phyloP scores from a whole-genome alignment of 352 stramenopile species.

The Globisporangium orthogonon region DNA sequence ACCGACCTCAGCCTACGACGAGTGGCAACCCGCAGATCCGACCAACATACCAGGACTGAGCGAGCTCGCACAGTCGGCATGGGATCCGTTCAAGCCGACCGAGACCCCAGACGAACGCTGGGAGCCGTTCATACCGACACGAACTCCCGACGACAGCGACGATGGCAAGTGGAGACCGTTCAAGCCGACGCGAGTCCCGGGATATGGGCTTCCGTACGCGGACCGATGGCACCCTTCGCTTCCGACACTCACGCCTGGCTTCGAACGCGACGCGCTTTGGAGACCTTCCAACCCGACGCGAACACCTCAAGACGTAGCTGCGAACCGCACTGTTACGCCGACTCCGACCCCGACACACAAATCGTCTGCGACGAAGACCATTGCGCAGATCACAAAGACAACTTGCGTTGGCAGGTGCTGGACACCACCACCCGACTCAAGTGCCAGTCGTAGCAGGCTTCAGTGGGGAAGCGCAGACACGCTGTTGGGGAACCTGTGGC shows the following conservation, averaged over 20 bases:
- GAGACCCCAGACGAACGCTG: not conserved
- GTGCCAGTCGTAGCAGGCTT: not conserved
- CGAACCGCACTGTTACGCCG: not conserved
- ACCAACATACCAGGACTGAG: not conserved
- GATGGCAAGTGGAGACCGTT: not conserved
- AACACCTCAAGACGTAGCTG: not conserved
- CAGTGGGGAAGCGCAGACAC: not conserved
- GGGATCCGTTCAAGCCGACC: not conserved
- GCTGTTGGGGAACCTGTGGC: not conserved
- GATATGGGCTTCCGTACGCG: not conserved
- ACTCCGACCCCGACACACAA: not conserved
- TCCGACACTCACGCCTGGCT: not conserved
- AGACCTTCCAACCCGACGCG: not conserved
- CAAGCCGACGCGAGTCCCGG: not conserved
- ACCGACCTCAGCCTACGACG: not conserved
- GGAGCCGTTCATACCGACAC: not conserved
- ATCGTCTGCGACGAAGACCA: not conserved
- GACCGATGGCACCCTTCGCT: not conserved
- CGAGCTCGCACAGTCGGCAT: not conserved
- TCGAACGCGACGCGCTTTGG: not conserved
- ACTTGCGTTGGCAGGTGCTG: slow-evolving; percentile 2
- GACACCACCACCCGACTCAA: not conserved
- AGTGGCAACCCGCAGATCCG: slow-evolving; percentile 1
- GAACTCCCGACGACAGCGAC: not conserved
- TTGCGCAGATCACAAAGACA: not conserved